Conservation (phyloP, 1,284 basidiomycete species). For the Kwoniella shivajii region DNA sequence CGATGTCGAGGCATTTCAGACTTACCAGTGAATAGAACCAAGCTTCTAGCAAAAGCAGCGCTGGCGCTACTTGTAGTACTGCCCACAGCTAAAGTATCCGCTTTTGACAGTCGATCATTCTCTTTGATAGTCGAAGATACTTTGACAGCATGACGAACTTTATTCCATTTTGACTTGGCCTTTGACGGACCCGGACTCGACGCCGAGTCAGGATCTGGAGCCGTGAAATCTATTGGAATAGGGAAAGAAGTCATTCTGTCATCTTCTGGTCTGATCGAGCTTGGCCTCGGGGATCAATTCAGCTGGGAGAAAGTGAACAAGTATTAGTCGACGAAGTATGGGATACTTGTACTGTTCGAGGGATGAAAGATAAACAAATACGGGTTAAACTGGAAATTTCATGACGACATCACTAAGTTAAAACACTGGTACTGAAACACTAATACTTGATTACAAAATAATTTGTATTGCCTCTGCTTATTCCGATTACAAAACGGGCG, state of each 20-base stretch:
- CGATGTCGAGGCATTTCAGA: background rate
- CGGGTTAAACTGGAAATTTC: too few species aligned
- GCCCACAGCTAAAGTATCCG: slow-evolving; percentile 26
- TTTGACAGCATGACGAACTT: slow-evolving; percentile 10
- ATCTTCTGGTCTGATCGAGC: too few species aligned
- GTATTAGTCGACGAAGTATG: too few species aligned
- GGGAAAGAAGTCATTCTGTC: slow-evolving; percentile 6
- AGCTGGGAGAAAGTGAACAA: background rate
- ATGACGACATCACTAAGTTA: too few species aligned
- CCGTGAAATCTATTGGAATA: slow-evolving; percentile 2
- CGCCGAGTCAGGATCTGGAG: background rate
- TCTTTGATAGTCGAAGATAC: slow-evolving; percentile 8
- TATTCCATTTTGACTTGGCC: slow-evolving; percentile 11
- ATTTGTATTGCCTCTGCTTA: too few species aligned
- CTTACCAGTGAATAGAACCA: slow-evolving; percentile 50
- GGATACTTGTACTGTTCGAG: too few species aligned
- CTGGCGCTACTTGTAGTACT: slow-evolving; percentile 40
- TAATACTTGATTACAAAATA: too few species aligned
- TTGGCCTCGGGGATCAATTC: background rate
- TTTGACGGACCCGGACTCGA: background rate
- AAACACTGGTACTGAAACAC: too few species aligned
- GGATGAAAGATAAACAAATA: too few species aligned
- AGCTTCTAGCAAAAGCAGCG: slow-evolving; percentile 47
- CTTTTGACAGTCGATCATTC: background rate
- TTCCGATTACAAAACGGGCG: too few species aligned